Percentiles rank a stretch among this genome's conserved stretches.
phyloP scores from a whole-genome alignment of 331 rosid species.

The Arachis monticola region DNA sequence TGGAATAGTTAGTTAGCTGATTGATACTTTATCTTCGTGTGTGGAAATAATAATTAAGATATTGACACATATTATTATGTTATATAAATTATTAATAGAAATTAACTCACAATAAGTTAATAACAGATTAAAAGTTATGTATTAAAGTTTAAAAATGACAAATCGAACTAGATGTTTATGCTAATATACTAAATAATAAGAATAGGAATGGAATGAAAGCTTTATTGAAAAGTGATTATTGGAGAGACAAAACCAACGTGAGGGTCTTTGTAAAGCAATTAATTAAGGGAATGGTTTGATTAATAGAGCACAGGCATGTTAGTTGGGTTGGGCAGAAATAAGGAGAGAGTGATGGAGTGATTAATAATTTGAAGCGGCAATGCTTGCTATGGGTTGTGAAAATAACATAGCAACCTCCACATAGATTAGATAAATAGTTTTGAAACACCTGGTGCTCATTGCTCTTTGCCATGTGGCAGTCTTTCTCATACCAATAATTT shows the following conservation, averaged over 20 bases:
- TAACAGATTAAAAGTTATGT: too few species aligned
- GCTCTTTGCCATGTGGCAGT: slow-evolving; percentile 43
- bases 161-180: too few species aligned
- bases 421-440: neutral
- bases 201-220: neutral
- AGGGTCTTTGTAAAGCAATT: slow-evolving; percentile 52
- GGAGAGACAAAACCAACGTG: slow-evolving; percentile 51
- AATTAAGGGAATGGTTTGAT: slow-evolving; percentile 43
- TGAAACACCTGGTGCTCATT: slow-evolving; percentile 39
- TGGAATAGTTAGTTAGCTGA: neutral
- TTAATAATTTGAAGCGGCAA: neutral
- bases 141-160: too few species aligned
- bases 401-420: slow-evolving; percentile 53
- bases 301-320: slow-evolving; percentile 56
- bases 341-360: neutral
- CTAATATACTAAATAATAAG: too few species aligned
- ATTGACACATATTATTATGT: too few species aligned
- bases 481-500: slow-evolving; percentile 43
- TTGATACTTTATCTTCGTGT: too few species aligned
- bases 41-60: too few species aligned
- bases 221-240: slow-evolving; percentile 15
- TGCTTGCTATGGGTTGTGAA: slow-evolving; percentile 31
- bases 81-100: too few species aligned
- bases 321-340: slow-evolving; percentile 34
- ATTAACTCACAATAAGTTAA: too few species aligned